Conservation (phyloP, 805 yeast species). For the Wickerhamiella sergipiensis region DNA sequence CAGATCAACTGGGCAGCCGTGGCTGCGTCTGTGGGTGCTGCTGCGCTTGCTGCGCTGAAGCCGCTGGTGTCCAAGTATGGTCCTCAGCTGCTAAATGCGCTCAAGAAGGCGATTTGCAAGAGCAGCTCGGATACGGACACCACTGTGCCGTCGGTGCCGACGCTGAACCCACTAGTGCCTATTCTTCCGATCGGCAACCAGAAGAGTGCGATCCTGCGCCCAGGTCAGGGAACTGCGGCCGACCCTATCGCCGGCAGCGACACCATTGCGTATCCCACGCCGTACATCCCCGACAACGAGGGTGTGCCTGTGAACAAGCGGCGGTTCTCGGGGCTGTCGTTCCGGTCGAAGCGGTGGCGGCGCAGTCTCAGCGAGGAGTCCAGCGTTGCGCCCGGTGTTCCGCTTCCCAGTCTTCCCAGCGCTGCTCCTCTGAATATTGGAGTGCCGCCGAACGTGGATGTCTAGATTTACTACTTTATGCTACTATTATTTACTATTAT, state of each 20-base stretch:
- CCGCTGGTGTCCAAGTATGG: background rate
- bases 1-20: background rate
- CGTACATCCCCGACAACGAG: background rate
- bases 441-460: background rate
- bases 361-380: background rate
- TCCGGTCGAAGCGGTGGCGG: background rate
- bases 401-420: background rate
- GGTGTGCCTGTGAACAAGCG: background rate
- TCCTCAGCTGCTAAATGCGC: background rate
- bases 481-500: too few relatives aligned
- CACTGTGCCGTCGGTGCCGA: background rate
- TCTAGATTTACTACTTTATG: background rate
- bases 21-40: background rate
- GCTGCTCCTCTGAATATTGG: background rate
- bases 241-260: background rate
- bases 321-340: background rate
- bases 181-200: background rate
- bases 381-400: background rate
- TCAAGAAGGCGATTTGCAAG: background rate
- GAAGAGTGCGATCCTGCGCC: background rate
- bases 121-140: background rate
- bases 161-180: background rate
- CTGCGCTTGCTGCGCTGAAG: background rate
- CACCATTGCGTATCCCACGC: background rate
- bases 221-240: background rate